These are phyloP conservation scores for Talaromyces sp. DNA, from an alignment of 2,329 filamentous ascomycete species.

Conservation along the genomic window DNA sequence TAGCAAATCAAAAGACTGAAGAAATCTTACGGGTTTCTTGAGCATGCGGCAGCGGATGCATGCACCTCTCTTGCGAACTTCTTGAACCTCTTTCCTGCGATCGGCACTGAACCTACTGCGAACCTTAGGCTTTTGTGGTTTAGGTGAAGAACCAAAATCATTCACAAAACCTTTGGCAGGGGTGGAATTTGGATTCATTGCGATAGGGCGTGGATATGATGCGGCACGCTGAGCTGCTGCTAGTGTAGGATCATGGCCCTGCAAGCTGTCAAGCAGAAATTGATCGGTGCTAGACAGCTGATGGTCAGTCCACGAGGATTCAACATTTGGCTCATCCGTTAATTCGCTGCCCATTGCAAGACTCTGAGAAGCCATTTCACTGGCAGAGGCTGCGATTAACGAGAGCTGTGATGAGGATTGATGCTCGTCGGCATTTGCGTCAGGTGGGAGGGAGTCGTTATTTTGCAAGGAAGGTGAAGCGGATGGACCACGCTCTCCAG, in stretches of 20 bases:
- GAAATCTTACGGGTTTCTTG: conserved; percentile 50
- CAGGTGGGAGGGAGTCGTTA: conserved; percentile 28
- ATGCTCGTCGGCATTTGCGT: conserved; percentile 26
- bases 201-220: conserved; percentile 39
- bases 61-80: conserved; percentile 56
- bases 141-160: conserved; percentile 36
- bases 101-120: conserved; percentile 54
- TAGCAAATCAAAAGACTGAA: not conserved
- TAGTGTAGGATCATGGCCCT: conserved; percentile 36
- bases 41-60: conserved; percentile 61
- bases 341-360: conserved; percentile 32
- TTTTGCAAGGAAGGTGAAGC: conserved; percentile 32
- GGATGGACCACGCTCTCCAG: conserved; percentile 29
- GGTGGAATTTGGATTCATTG: conserved; percentile 36
- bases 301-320: conserved; percentile 28
- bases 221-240: conserved; percentile 37
- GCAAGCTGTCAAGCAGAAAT: conserved; percentile 35
- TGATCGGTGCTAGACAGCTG: conserved; percentile 37
- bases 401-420: conserved; percentile 41
- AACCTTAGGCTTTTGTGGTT: conserved; percentile 44
- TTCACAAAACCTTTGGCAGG: conserved; percentile 39
- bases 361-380: conserved; percentile 41
- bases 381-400: conserved; percentile 44
- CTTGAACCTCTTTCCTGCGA: conserved; percentile 55
- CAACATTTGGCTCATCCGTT: conserved; percentile 27